Evolutionary conservation across 768 basidiomycete species (phyloP).

Genomic region (Boletus rex-veris): DNA sequence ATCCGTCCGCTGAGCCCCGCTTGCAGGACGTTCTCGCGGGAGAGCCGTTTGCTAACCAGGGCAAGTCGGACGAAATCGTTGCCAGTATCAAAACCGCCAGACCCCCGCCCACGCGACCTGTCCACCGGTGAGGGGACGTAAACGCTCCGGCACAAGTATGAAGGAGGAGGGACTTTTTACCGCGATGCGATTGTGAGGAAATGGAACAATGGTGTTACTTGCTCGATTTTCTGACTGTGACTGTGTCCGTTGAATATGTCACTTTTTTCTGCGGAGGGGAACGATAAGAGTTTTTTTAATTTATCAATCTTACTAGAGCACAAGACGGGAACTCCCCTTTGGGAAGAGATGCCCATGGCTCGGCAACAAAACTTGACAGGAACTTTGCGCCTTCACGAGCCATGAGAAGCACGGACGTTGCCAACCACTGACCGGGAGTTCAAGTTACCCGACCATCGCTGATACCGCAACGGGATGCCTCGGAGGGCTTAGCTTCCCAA

Average conservation of each 20-base stretch:
- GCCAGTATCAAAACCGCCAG: slow-evolving; percentile 1
- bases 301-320: background rate
- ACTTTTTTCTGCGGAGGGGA: background rate
- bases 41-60: background rate
- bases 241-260: background rate
- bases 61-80: slow-evolving; percentile 1
- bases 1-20: background rate
- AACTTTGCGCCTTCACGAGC: background rate
- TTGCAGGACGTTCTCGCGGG: background rate
- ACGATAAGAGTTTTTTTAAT: too few relatives aligned
- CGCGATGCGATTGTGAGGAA: background rate
- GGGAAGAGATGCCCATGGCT: background rate
- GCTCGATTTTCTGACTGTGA: background rate
- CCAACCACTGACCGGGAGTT: background rate
- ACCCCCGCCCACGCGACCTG: slow-evolving; percentile 2
- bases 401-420: background rate
- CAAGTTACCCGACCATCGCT: background rate
- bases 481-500: background rate
- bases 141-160: background rate
- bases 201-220: background rate
- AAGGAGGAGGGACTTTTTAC: background rate
- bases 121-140: background rate
- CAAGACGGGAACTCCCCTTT: too few relatives aligned
- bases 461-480: slow-evolving; percentile 2
- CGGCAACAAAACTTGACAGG: background rate